Conservation (phyloP, 495 filamentous ascomycete genomes). For the Penicillium roqueforti region DNA sequence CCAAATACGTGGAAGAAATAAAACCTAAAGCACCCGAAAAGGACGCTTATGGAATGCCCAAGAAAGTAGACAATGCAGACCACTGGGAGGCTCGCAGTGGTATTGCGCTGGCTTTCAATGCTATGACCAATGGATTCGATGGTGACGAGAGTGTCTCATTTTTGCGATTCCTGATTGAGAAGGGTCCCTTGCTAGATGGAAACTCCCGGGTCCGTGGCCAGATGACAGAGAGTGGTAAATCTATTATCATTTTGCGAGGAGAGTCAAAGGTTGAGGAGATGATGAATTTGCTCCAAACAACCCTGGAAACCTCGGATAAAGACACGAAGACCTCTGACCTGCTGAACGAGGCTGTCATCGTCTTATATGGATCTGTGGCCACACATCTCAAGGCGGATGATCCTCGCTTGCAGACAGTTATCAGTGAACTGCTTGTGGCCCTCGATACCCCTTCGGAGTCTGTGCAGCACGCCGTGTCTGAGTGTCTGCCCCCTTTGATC, state of each 20-base stretch:
- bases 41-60: slow-evolving; percentile 90
- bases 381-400: slow-evolving; percentile 82
- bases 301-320: slow-evolving; percentile 75
- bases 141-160: slow-evolving; percentile 67
- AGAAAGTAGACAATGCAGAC: slow-evolving; percentile 76
- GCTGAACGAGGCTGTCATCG: slow-evolving; percentile 94
- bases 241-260: slow-evolving; percentile 74
- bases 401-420: slow-evolving; percentile 74
- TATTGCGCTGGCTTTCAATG: slow-evolving; percentile 79
- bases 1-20: slow-evolving; percentile 68
- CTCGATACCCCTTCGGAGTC: slow-evolving; percentile 94
- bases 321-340: slow-evolving; percentile 72
- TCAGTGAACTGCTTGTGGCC: slow-evolving; percentile 77
- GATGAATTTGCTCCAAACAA: slow-evolving; percentile 85
- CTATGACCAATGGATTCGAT: slow-evolving; percentile 66
- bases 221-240: slow-evolving; percentile 90
- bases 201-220: slow-evolving; percentile 71
- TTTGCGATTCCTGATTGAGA: slow-evolving; percentile 76
- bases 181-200: slow-evolving; percentile 76
- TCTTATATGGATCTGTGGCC: slow-evolving; percentile 91
- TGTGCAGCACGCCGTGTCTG: slow-evolving; percentile 92
- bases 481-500: slow-evolving; percentile 86
- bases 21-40: slow-evolving; percentile 76
- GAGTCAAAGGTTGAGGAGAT: slow-evolving; percentile 77
- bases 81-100: slow-evolving; percentile 89